Evolutionary conservation across 225 moss, liverwort and hornwort species (phyloP).

Genomic region (Sphagnum contortum): DNA sequence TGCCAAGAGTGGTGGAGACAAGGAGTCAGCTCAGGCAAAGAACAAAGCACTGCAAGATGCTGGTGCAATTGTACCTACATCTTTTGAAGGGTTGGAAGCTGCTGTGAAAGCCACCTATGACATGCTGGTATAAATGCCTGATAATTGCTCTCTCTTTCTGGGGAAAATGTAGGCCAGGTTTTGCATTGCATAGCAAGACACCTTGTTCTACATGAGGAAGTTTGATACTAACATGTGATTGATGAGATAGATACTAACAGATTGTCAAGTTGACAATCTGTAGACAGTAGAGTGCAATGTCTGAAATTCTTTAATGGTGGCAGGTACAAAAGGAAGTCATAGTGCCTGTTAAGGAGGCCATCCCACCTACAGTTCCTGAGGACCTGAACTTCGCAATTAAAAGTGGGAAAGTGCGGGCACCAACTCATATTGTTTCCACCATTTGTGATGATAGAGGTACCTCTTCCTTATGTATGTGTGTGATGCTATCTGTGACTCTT

Average conservation of each 20-base stretch:
- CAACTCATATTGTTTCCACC: slow-evolving; percentile 88
- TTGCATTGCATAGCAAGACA: too few species aligned
- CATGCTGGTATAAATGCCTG: slow-evolving; percentile 20
- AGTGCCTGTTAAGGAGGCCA: slow-evolving; percentile 28
- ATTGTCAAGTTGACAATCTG: too few species aligned
- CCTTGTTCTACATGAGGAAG: neutral
- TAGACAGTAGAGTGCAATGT: too few species aligned
- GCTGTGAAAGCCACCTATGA: slow-evolving; percentile 64
- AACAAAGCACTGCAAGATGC: slow-evolving; percentile 75
- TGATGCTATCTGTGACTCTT: too few species aligned
- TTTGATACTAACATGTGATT: too few species aligned
- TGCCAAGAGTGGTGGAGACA: slow-evolving; percentile 92
- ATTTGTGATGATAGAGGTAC: slow-evolving; percentile 90
- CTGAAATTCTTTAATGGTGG: neutral
- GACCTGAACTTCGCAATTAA: slow-evolving; percentile 77
- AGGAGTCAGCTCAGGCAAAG: slow-evolving; percentile 95
- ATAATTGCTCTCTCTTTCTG: neutral
- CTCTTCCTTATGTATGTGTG: neutral
- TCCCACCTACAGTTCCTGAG: slow-evolving; percentile 73
- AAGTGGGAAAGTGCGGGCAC: slow-evolving; percentile 84
- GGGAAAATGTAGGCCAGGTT: too few species aligned
- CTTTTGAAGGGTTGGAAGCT: slow-evolving; percentile 76
- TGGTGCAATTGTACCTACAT: slow-evolving; percentile 85
- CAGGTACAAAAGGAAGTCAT: slow-evolving; percentile 61
- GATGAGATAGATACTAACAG: too few species aligned